Conservation (phyloP, 495 filamentous ascomycete genomes). For the Cudoniella acicularis region DNA sequence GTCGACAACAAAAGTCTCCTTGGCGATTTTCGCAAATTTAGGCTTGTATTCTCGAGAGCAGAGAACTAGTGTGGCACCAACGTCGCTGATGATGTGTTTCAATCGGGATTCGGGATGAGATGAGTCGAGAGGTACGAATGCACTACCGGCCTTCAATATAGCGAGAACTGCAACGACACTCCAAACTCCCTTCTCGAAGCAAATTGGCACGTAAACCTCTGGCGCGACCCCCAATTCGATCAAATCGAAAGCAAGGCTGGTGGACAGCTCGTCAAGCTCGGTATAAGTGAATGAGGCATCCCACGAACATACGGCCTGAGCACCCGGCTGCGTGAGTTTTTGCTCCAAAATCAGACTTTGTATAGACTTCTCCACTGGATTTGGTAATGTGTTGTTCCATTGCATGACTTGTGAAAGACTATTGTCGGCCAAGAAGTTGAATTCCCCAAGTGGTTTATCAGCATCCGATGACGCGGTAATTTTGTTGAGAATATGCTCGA, state of each 20-base stretch:
- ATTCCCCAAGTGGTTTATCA: neutral
- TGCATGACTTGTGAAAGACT: neutral
- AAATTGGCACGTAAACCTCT: conserved; percentile 16
- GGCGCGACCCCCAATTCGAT: conserved; percentile 4
- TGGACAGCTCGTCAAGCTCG: conserved; percentile 4
- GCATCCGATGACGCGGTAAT: neutral
- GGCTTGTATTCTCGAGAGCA: neutral
- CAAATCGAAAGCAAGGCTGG: conserved; percentile 1
- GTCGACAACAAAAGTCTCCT: neutral
- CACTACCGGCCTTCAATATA: conserved; percentile 40
- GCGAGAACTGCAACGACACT: conserved; percentile 37
- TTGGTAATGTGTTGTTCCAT: neutral
- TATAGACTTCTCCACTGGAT: neutral
- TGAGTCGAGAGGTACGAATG: conserved; percentile 47
- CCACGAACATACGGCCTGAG: conserved; percentile 24
- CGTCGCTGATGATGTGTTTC: conserved; percentile 3
- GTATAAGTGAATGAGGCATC: conserved; percentile 35
- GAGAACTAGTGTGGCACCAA: neutral
- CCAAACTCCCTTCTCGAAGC: conserved; percentile 43
- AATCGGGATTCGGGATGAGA: conserved; percentile 21
- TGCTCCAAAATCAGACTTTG: neutral
- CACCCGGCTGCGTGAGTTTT: neutral
- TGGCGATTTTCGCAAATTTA: neutral
- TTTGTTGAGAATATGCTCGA: neutral
- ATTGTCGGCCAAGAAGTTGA: neutral